Conservation (phyloP, 345 rosid genomes). For the Euphorbia lathyris region DNA sequence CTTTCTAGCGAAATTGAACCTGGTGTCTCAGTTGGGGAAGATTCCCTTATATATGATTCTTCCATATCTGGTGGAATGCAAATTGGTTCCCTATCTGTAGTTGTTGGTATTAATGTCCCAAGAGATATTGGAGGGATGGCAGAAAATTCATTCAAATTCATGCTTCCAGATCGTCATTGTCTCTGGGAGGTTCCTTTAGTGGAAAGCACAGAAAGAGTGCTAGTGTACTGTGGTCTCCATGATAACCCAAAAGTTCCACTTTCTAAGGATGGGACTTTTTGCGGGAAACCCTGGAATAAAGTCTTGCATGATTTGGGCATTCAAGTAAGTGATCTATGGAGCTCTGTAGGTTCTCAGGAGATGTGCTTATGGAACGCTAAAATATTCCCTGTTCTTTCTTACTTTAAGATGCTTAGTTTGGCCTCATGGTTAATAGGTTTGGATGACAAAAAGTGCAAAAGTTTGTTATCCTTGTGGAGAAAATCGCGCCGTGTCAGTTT, state of each 20-base stretch:
- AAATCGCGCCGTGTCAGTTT: slow-evolving; percentile 74
- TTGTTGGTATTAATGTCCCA: slow-evolving; percentile 74
- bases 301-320: slow-evolving; percentile 68
- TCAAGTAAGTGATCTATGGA: slow-evolving; percentile 78
- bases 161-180: slow-evolving; percentile 95
- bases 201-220: slow-evolving; percentile 58
- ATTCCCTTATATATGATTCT: slow-evolving; percentile 85
- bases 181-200: slow-evolving; percentile 96
- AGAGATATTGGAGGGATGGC: slow-evolving; percentile 29
- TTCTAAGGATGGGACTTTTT: slow-evolving; percentile 71
- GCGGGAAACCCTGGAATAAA: slow-evolving; percentile 87
- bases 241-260: slow-evolving; percentile 82
- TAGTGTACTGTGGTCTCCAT: slow-evolving; percentile 89
- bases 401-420: slow-evolving; percentile 67
- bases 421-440: slow-evolving; percentile 96
- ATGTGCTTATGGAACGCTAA: slow-evolving; percentile 94
- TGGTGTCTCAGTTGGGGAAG: slow-evolving; percentile 88
- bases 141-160: slow-evolving; percentile 50
- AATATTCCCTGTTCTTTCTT: slow-evolving; percentile 69
- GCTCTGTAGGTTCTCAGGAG: slow-evolving; percentile 44
- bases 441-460: slow-evolving; percentile 38
- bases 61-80: slow-evolving; percentile 66
- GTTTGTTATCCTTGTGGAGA: slow-evolving; percentile 65
- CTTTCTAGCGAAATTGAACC: slow-evolving; percentile 85
- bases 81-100: slow-evolving; percentile 86